Evolutionary conservation across 495 filamentous ascomycete species (phyloP).

Genomic region (Clavariopsis aquatica): DNA sequence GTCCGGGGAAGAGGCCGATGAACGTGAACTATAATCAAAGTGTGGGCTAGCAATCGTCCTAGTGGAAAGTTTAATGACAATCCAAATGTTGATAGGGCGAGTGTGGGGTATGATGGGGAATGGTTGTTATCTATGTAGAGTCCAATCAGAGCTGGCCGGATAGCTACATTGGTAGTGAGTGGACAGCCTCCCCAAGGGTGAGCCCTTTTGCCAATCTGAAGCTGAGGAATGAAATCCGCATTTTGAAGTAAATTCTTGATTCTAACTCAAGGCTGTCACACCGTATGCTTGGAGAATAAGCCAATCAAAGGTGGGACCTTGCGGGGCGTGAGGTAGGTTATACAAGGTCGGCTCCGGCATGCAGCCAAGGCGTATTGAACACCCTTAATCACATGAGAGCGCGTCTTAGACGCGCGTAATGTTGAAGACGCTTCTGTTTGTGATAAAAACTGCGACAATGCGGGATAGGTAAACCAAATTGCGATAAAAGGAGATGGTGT

Average conservation of each 20-base stretch:
- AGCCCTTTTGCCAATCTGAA: too few relatives aligned
- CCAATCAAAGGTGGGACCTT: too few relatives aligned
- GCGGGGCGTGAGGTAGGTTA: too few relatives aligned
- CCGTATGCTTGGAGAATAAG: too few relatives aligned
- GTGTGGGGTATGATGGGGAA: neutral
- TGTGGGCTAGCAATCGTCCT: neutral
- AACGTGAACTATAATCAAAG: neutral
- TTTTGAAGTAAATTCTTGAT: too few relatives aligned
- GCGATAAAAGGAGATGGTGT: neutral
- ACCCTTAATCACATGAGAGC: constrained; percentile 11
- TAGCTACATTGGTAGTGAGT: too few relatives aligned
- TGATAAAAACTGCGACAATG: neutral
- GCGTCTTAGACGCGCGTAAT: neutral
- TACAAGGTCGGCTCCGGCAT: too few relatives aligned
- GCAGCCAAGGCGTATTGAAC: neutral
- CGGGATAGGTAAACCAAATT: neutral
- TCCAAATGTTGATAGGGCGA: neutral
- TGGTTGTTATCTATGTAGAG: neutral
- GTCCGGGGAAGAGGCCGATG: neutral
- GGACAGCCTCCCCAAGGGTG: too few relatives aligned
- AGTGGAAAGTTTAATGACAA: neutral
- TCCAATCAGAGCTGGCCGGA: neutral
- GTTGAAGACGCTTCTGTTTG: neutral
- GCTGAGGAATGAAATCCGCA: too few relatives aligned
- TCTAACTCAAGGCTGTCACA: too few relatives aligned